These are phyloP conservation scores for Meira miltonrushii DNA, from an alignment of 1,284 basidiomycete genomes.

Conservation along the genomic window DNA sequence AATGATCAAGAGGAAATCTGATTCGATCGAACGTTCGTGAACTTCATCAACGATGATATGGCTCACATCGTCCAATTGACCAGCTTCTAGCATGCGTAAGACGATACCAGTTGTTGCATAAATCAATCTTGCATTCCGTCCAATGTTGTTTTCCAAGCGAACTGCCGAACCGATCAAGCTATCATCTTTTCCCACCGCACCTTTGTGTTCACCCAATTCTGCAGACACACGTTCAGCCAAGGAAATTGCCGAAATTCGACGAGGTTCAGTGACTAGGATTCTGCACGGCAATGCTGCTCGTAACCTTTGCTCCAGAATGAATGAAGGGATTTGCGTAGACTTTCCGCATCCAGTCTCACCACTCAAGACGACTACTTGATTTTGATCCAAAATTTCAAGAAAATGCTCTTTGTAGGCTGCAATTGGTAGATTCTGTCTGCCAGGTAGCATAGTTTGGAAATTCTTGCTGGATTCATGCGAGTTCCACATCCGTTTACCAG, in stretches of 20 bases:
- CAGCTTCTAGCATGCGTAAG: conserved; percentile 87
- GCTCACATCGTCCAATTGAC: conserved; percentile 88
- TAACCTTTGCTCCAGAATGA: conserved; percentile 86
- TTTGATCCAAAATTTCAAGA: conserved; percentile 66
- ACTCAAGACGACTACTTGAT: conserved; percentile 84
- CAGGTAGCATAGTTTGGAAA: conserved; percentile 81
- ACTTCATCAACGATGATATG: conserved; percentile 86
- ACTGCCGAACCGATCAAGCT: conserved; percentile 95
- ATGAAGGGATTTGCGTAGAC: conserved; percentile 92
- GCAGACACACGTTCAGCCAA: conserved; percentile 90
- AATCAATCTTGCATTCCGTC: conserved; percentile 32
- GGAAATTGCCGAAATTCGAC: conserved; percentile 94
- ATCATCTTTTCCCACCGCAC: conserved; percentile 69
- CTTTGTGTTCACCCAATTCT: conserved; percentile 81
- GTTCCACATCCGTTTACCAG: background rate
- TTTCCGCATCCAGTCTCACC: conserved; percentile 99
- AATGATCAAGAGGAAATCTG: conserved; percentile 92
- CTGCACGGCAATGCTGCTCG: conserved; percentile 77
- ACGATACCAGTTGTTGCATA: conserved; percentile 90
- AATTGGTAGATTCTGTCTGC: conserved; percentile 78
- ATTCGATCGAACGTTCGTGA: conserved; percentile 91
- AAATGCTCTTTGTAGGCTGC: conserved; percentile 76
- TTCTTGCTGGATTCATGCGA: conserved; percentile 54
- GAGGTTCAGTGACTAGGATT: conserved; percentile 91
- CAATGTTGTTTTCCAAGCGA: conserved; percentile 75